A percentile compares a stretch with the other conserved stretches of the same genome.
Evolutionary conservation across 306 rosid genomes (phyloP).

Genomic region (Lithocarpus polystachyus): DNA sequence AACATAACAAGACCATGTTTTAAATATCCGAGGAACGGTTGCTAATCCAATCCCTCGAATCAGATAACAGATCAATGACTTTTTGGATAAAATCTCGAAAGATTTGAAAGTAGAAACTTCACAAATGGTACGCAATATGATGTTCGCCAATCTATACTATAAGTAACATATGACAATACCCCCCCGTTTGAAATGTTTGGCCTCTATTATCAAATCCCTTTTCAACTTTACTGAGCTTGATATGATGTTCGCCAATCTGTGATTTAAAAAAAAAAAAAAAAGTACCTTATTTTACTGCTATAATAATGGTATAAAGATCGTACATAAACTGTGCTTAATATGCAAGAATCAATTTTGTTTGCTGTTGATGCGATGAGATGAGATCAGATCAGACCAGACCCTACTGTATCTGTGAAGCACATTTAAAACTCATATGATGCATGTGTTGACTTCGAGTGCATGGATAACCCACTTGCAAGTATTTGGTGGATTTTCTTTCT

Average conservation of each 20-base stretch:
- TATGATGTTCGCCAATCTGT: not conserved
- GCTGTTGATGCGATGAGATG: not conserved
- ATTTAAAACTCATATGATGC: slow-evolving; percentile 5
- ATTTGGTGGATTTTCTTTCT: slow-evolving; percentile 21
- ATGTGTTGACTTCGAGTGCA: slow-evolving; percentile 15
- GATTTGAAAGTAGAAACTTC: too few relatives aligned
- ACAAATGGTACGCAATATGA: too few relatives aligned
- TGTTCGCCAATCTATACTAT: too few relatives aligned
- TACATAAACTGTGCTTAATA: not conserved
- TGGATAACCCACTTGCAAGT: slow-evolving; percentile 14
- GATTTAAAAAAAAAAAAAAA: not conserved
- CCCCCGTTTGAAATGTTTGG: not conserved
- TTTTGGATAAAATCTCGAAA: too few relatives aligned
- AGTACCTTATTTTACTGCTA: not conserved
- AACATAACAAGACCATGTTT: too few relatives aligned
- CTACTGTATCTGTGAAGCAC: not conserved
- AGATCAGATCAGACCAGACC: too few relatives aligned
- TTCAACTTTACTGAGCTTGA: not conserved
- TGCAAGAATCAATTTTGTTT: not conserved
- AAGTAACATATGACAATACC: too few relatives aligned
- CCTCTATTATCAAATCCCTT: not conserved
- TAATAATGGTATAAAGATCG: not conserved
- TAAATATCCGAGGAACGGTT: too few relatives aligned
- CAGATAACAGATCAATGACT: too few relatives aligned
- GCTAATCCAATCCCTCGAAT: too few relatives aligned